A percentile compares a stretch with the other conserved stretches of the same genome.
Conservation (phyloP, 768 basidiomycete genomes). For the Lentinus tigrinus region DNA sequence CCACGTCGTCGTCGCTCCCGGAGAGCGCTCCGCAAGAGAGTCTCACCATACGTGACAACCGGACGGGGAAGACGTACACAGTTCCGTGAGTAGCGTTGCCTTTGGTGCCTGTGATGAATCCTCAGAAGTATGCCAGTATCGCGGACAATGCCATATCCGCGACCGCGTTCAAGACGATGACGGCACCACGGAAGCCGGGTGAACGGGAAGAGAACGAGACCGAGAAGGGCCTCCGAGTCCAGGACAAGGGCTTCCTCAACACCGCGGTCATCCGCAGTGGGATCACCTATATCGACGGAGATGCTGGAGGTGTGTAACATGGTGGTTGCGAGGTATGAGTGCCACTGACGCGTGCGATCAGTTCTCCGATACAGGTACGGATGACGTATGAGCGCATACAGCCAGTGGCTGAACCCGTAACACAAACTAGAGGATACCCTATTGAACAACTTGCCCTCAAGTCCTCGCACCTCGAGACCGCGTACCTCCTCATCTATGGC, state of each 20-base stretch:
- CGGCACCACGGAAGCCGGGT: constrained; percentile 51
- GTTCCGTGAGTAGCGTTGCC: constrained; percentile 58
- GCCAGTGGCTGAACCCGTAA: neutral
- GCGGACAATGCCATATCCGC: constrained; percentile 77
- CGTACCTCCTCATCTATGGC: constrained; percentile 89
- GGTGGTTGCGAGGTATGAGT: neutral
- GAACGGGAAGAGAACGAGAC: constrained; percentile 84
- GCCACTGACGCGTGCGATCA: constrained; percentile 11
- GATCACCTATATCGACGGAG: constrained; percentile 92
- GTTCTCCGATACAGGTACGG: constrained; percentile 73
- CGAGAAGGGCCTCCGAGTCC: constrained; percentile 74
- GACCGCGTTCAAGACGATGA: constrained; percentile 77
- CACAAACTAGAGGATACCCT: constrained; percentile 70
- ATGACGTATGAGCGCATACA: neutral
- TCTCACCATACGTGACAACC: constrained; percentile 77
- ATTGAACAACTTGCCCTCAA: constrained; percentile 86
- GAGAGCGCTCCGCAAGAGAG: constrained; percentile 18
- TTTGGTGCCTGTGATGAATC: neutral
- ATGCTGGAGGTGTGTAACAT: constrained; percentile 60
- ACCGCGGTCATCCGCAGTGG: constrained; percentile 77
- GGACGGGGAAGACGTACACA: constrained; percentile 75
- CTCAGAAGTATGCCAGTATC: constrained; percentile 48
- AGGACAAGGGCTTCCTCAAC: constrained; percentile 80
- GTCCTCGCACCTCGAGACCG: constrained; percentile 78
- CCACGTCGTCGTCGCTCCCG: constrained; percentile 8